Percentiles rank a stretch among this genome's conserved stretches.
phyloP scores from a whole-genome alignment of 1,284 basidiomycete genomes.

The Phenoliferia sp. region DNA sequence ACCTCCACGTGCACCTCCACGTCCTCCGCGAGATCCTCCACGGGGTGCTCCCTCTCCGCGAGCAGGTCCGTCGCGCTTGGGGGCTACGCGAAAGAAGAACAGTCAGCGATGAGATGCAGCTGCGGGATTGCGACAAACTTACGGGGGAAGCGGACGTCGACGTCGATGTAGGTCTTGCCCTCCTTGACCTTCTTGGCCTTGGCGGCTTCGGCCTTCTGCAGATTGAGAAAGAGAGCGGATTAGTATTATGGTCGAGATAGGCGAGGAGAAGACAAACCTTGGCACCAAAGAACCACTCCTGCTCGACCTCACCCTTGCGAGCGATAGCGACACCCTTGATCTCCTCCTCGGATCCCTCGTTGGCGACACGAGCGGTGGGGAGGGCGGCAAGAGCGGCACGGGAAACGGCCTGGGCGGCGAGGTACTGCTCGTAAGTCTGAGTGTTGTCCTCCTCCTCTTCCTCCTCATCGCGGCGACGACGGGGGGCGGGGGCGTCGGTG shows the following conservation, averaged over 20 bases:
- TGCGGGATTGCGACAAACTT: no score
- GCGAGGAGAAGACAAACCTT: slow-evolving; percentile 11
- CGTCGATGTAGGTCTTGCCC: slow-evolving; percentile 36
- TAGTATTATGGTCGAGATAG: not conserved
- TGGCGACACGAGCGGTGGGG: slow-evolving; percentile 35
- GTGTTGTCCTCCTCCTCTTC: slow-evolving; percentile 38
- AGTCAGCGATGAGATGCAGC: no score
- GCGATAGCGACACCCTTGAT: slow-evolving; percentile 15
- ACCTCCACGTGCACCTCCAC: slow-evolving; percentile 18
- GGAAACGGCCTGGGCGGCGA: slow-evolving; percentile 32
- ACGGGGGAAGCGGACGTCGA: slow-evolving; percentile 34
- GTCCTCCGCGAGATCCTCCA: slow-evolving; percentile 19
- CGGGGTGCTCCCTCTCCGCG: slow-evolving; percentile 12
- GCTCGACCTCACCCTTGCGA: slow-evolving; percentile 27
- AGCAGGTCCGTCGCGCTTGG: slow-evolving; percentile 11
- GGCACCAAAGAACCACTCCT: slow-evolving; percentile 27
- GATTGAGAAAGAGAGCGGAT: not conserved
- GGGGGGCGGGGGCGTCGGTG: slow-evolving; percentile 24
- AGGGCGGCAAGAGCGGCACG: slow-evolving; percentile 8
- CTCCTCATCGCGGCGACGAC: slow-evolving; percentile 1
- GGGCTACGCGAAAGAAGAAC: slow-evolving; percentile 9
- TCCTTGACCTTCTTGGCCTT: slow-evolving; percentile 35
- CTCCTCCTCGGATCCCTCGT: slow-evolving; percentile 35
- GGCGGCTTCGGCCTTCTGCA: slow-evolving; percentile 26
- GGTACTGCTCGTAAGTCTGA: slow-evolving; percentile 40